Percentiles rank a stretch among this genome's conserved stretches.
Conservation (phyloP, 345 rosid genomes). For the Linum tenue region DNA sequence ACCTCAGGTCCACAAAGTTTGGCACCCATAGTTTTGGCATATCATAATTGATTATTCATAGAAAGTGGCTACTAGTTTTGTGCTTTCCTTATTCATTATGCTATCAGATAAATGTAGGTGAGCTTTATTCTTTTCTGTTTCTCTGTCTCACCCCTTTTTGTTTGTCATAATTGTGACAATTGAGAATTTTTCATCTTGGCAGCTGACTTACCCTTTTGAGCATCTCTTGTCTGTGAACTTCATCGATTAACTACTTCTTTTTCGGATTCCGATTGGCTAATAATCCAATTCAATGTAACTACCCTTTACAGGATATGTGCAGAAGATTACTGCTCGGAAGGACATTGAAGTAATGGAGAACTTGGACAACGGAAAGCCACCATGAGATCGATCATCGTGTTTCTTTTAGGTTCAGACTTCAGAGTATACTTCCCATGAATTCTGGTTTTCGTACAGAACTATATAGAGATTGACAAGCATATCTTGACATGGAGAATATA, state of each 20-base stretch:
- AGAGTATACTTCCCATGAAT: conserved; percentile 9
- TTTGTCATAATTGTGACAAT: not conserved
- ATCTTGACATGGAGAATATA: conserved; percentile 3
- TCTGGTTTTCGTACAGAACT: conserved; percentile 12
- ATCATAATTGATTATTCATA: not conserved
- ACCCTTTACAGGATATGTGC: conserved; percentile 65
- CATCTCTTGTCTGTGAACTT: not conserved
- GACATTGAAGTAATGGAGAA: conserved; percentile 84
- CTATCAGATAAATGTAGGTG: not conserved
- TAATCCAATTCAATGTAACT: not conserved
- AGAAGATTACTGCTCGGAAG: conserved; percentile 78
- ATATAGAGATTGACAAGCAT: conserved; percentile 10
- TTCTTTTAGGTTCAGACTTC: conserved; percentile 6
- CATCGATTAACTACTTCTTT: not conserved
- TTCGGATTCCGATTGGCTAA: not conserved
- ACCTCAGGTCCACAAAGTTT: too few relatives aligned
- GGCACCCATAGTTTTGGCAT: not conserved
- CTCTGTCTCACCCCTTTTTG: not conserved
- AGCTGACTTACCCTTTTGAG: too few relatives aligned
- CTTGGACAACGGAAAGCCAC: conserved; percentile 62
- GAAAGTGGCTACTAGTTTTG: too few relatives aligned
- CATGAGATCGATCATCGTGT: conserved; percentile 22
- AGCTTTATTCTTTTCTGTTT: not conserved
- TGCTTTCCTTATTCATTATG: too few relatives aligned
- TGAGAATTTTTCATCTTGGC: too few relatives aligned